A percentile compares a stretch with the other conserved stretches of the same genome.
phyloP scores from a whole-genome alignment of 768 basidiomycete species.

The Pleurotus tuoliensis region DNA sequence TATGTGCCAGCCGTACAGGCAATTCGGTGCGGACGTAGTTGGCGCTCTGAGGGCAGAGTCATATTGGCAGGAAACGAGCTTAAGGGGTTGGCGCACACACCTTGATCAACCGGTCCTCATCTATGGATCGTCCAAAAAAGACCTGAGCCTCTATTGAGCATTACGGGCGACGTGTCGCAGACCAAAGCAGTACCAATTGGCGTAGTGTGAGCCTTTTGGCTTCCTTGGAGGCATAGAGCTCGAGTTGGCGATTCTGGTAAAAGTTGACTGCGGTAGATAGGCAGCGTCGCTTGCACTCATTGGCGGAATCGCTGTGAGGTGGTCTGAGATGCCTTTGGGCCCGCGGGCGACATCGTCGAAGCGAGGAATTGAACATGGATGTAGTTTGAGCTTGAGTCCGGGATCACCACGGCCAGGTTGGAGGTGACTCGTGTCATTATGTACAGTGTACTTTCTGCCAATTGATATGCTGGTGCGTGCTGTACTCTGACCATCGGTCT shows the following conservation, averaged over 20 bases:
- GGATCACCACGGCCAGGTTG: too few species aligned
- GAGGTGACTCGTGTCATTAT: too few species aligned
- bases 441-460: too few species aligned
- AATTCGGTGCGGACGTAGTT: slow-evolving; percentile 90
- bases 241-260: slow-evolving; percentile 80
- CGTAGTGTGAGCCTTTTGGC: slow-evolving; percentile 71
- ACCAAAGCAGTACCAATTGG: slow-evolving; percentile 54
- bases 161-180: not conserved
- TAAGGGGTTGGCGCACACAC: slow-evolving; percentile 28
- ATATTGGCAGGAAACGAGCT: not conserved
- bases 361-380: not conserved
- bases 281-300: slow-evolving; percentile 9
- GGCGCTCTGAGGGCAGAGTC: slow-evolving; percentile 55
- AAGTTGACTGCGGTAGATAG: slow-evolving; percentile 54
- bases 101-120: slow-evolving; percentile 73
- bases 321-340: not conserved
- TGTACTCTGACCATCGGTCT: too few species aligned
- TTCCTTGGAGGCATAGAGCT: slow-evolving; percentile 72
- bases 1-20: slow-evolving; percentile 83
- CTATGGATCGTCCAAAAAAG: slow-evolving; percentile 84
- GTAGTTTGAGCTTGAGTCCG: too few species aligned
- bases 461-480: too few species aligned
- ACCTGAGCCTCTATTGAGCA: slow-evolving; percentile 43
- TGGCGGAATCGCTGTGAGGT: not conserved
- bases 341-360: not conserved